Base-by-base conservation (phyloP, 106 monocot genomes). In the Amphibolis antarctica region DNA sequence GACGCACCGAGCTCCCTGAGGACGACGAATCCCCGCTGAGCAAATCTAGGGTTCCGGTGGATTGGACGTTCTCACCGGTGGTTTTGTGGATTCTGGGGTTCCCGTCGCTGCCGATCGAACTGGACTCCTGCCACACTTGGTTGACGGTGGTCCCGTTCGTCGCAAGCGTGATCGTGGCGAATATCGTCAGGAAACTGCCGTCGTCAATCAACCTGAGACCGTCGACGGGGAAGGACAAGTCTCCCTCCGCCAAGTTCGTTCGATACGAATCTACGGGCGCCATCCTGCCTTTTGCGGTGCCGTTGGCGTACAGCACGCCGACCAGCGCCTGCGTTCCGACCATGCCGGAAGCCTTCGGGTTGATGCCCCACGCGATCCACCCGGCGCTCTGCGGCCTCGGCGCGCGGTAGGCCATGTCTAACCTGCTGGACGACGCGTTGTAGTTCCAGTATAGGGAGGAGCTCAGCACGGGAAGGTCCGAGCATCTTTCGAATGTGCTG, bases 351-450 rank as follows among this genome's bases (percentile, higher is more conserved):
- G 42, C 44, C 10, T 60, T 54, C 12, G 90, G 80, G 74, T 90
- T 90, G 65, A 89, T 60, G 23, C 62, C 89, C 89, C 89, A 89
- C 0, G 79, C 74, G 11, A 85, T 66, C 89, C 89, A 89, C 23
- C 83, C 86, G 65, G 75, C 13, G 44, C 22, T 4, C 59, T 69
- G 71, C 29, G 71, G 43, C 0, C 76, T 68, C 29, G 71, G 43
- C 0, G 78, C 71, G 28, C 86, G 81, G 83, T 69, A 92, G 62
- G 91, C 86, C 22, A 92, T 23, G 69, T 79, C 76, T 19, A 70
- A 69, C 10, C 83, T 79, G 55, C 54, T 65, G 75, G 80, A 73
- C 21, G 44, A 21, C 1, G 81, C 51, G 71, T 73, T 70, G 73
- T 86, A 81, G 26, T 59, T 78, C 83, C 83, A 91, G 86, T 86